These are phyloP conservation scores for Talaromyces wortmannii DNA, from an alignment of 495 filamentous ascomycete species.

Conservation along the genomic window DNA sequence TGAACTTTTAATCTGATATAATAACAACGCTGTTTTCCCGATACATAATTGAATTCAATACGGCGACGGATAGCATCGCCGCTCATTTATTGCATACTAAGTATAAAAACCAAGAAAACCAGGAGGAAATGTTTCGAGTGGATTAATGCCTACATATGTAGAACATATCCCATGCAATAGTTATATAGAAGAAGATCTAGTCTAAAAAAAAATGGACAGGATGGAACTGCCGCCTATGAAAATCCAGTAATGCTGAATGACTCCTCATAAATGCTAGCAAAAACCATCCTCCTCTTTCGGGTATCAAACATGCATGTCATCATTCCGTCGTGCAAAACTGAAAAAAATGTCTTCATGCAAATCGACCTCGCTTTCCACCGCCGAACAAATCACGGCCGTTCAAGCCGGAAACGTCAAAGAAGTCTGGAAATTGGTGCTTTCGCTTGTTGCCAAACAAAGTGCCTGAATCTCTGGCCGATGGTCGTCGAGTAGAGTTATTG, in stretches of 20 bases:
- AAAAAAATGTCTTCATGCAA: slow-evolving; percentile 39
- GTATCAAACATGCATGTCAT: slow-evolving; percentile 13
- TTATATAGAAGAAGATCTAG: background rate
- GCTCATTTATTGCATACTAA: background rate
- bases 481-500: slow-evolving; percentile 34
- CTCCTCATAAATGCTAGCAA: slow-evolving; percentile 36
- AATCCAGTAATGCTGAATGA: slow-evolving; percentile 15
- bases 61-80: too few species aligned
- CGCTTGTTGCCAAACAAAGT: slow-evolving; percentile 68
- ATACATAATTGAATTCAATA: too few species aligned
- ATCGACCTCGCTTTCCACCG: slow-evolving; percentile 66
- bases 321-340: slow-evolving; percentile 30
- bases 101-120: background rate
- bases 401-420: slow-evolving; percentile 71
- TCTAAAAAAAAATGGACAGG: background rate
- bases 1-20: too few species aligned
- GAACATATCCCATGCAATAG: background rate
- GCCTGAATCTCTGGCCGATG: slow-evolving; percentile 28
- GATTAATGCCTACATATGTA: background rate
- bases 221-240: background rate
- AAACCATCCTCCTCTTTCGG: slow-evolving; percentile 21
- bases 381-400: slow-evolving; percentile 61
- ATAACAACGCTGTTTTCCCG: too few species aligned
- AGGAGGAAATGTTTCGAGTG: too few species aligned
- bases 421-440: slow-evolving; percentile 67